Percentiles rank a stretch among this genome's conserved stretches.
Conservation (phyloP, 129 eudicot genomes). For the Smallanthus sonchifolius region DNA sequence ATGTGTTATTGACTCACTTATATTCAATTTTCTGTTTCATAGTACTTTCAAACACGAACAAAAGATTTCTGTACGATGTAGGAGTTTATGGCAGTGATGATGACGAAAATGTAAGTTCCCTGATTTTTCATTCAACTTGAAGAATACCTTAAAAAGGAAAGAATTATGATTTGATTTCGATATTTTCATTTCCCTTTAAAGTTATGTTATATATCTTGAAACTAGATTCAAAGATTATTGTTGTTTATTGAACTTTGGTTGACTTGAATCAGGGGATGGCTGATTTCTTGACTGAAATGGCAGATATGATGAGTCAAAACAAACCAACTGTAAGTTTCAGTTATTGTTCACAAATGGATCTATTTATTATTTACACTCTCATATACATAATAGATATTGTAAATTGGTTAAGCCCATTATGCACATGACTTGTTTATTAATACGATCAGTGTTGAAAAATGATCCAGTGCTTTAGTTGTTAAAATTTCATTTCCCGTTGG, state of each 20-base stretch:
- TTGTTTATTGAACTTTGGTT: slow-evolving; percentile 6
- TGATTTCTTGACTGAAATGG: slow-evolving; percentile 85
- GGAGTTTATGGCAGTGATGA: slow-evolving; percentile 73
- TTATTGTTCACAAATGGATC: background rate
- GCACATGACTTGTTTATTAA: too few species aligned
- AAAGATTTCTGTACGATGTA: slow-evolving; percentile 79
- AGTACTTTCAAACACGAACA: slow-evolving; percentile 79
- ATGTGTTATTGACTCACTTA: background rate
- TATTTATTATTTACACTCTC: background rate
- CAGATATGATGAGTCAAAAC: slow-evolving; percentile 65
- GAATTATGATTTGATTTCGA: background rate
- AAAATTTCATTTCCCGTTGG: background rate
- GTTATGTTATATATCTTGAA: background rate
- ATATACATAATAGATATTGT: background rate
- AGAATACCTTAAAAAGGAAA: background rate
- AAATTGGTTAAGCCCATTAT: too few species aligned
- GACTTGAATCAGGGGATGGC: slow-evolving; percentile 72
- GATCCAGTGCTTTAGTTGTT: background rate
- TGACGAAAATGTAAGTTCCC: slow-evolving; percentile 60
- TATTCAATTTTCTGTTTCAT: slow-evolving; percentile 7
- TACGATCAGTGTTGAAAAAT: background rate
- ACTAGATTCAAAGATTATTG: background rate
- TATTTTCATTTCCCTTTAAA: background rate
- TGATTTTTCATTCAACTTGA: background rate
- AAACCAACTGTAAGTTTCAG: slow-evolving; percentile 51